Conservation (phyloP, 2,329 filamentous ascomycete species). For the Cladophialophora bantiana region DNA sequence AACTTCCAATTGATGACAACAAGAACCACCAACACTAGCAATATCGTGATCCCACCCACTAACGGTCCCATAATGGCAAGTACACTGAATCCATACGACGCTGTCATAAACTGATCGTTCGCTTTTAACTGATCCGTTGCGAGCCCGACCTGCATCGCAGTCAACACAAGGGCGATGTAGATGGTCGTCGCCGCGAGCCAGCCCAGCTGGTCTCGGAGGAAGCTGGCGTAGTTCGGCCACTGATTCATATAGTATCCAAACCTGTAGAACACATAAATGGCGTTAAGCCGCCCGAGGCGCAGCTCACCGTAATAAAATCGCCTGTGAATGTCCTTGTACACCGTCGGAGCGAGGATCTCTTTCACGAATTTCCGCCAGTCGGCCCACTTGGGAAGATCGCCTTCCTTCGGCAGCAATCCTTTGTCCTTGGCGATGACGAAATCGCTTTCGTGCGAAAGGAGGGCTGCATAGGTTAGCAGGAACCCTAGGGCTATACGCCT, state of each 20-base stretch:
- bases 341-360: neutral
- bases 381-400: neutral
- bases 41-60: too few relatives aligned
- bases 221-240: conserved; percentile 24
- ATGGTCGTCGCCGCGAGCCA: conserved; percentile 40
- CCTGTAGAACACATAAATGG: neutral
- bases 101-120: conserved; percentile 51
- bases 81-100: conserved; percentile 57
- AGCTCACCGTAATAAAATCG: neutral
- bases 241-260: neutral
- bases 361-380: neutral
- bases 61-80: conserved; percentile 54
- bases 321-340: neutral
- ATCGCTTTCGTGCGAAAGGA: neutral
- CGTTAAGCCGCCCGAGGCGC: neutral
- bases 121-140: conserved; percentile 39
- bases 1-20: too few relatives aligned
- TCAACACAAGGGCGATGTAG: conserved; percentile 43
- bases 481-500: neutral
- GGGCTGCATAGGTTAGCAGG: neutral
- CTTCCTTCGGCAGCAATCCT: neutral
- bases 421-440: neutral
- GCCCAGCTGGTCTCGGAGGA: conserved; percentile 39
- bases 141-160: conserved; percentile 46
- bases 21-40: too few relatives aligned